Evolutionary conservation across 208 protist species (phyloP).

Genomic region (Trichomonas vaginalis): DNA sequence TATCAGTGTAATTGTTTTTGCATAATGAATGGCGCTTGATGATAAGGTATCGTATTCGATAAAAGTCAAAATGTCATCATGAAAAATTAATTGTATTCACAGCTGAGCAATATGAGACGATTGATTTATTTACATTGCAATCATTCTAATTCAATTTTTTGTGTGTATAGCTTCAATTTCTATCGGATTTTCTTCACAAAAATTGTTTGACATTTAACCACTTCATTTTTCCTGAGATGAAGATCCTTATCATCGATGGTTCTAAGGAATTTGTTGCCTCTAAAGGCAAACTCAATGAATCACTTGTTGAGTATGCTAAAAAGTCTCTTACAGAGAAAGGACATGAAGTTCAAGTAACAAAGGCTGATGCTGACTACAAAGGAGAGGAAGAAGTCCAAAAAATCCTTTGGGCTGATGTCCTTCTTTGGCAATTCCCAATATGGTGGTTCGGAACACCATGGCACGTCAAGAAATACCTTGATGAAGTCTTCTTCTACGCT

Average conservation of each 20-base stretch:
- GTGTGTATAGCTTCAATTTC: too few relatives aligned
- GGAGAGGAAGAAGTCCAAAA: neutral
- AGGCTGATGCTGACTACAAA: neutral
- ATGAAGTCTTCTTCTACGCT: neutral
- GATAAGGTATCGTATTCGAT: too few relatives aligned
- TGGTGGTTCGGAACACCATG: neutral
- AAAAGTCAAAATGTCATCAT: too few relatives aligned
- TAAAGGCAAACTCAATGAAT: neutral
- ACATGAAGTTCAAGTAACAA: neutral
- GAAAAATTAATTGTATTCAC: too few relatives aligned
- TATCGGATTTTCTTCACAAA: too few relatives aligned
- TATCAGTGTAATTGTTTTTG: too few relatives aligned
- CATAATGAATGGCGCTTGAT: too few relatives aligned
- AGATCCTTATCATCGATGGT: neutral
- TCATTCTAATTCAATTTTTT: too few relatives aligned
- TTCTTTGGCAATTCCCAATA: neutral
- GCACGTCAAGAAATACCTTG: neutral
- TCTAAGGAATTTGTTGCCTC: neutral
- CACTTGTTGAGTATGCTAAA: neutral
- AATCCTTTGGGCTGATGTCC: neutral
- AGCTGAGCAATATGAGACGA: too few relatives aligned
- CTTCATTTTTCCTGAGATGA: neutral
- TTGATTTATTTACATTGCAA: too few relatives aligned
- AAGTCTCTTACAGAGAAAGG: neutral
- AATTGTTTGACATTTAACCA: too few relatives aligned